phyloP scores from a whole-genome alignment of 2,329 filamentous ascomycete genomes.

The Xylaria hypoxylon region DNA sequence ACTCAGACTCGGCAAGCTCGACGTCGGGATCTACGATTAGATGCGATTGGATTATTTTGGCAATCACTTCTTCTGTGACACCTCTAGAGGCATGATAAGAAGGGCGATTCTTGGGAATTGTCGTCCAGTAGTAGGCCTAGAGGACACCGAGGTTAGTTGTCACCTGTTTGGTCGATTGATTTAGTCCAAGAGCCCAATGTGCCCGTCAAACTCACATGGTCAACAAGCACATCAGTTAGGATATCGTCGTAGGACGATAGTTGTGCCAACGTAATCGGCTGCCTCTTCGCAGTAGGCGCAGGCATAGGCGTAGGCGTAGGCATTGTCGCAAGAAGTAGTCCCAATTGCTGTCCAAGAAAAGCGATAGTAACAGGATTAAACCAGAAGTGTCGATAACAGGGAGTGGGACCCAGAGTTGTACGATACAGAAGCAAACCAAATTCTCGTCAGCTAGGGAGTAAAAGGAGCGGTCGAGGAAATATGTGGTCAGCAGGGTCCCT shows the following conservation, averaged over 20 bases:
- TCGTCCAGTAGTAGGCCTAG: slow-evolving; percentile 96
- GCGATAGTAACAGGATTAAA: slow-evolving; percentile 13
- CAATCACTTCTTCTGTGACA: slow-evolving; percentile 73
- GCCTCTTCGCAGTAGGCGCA: slow-evolving; percentile 64
- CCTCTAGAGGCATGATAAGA: slow-evolving; percentile 88
- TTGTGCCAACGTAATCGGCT: slow-evolving; percentile 85
- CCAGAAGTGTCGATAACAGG: slow-evolving; percentile 8
- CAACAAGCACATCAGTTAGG: slow-evolving; percentile 92
- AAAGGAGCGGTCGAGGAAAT: slow-evolving; percentile 31
- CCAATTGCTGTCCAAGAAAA: slow-evolving; percentile 25
- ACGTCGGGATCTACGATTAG: slow-evolving; percentile 81
- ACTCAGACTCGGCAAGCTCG: slow-evolving; percentile 74
- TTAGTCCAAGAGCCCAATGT: slow-evolving; percentile 10
- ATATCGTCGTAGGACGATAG: slow-evolving; percentile 95
- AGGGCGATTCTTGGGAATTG: slow-evolving; percentile 90
- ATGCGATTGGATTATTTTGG: slow-evolving; percentile 70
- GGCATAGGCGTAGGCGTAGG: slow-evolving; percentile 54
- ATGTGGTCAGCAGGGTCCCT: slow-evolving; percentile 6
- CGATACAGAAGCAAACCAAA: slow-evolving; percentile 2
- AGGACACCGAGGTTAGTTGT: slow-evolving; percentile 40
- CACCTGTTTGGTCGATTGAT: slow-evolving; percentile 17
- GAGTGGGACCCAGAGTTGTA: slow-evolving; percentile 7
- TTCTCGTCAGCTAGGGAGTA: background rate
- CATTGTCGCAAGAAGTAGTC: slow-evolving; percentile 47
- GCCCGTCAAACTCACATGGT: slow-evolving; percentile 76